Evolutionary conservation across 768 basidiomycete genomes (phyloP), one percentile per base, ranked within the genome.

Genomic region (Psilocybe cubensis): DNA sequence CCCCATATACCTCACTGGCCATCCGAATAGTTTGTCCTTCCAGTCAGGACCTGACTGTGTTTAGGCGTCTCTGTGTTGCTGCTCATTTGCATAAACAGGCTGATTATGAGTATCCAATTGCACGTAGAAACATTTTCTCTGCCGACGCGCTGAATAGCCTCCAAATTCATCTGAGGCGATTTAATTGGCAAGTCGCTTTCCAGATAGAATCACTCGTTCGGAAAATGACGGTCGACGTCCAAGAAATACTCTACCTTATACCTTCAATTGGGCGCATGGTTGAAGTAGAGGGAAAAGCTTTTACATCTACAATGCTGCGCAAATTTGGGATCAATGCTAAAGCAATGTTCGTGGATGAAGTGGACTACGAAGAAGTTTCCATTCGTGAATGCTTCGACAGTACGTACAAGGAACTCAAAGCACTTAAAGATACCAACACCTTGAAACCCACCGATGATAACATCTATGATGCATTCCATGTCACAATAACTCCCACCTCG

Each of bases 151-250:
- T 82, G 43, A 56, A 64, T 1, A 45, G 63, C 33, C 72, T 80
- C 29, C 57, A 69, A 10, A 20, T 12, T 2, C 77, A 76, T 70
- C 64, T 83, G 25, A 58, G 45, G 20, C 33, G 31, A 14, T 64
- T 84, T 12, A 67, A 76, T 8, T 87, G 81, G 82, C 59, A 61
- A 40, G 74, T 88, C n/a, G 79, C 84, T 0, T 88, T 86, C 60
- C 87, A 89, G 63, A 69, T 88, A 28, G 81, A 85, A 56, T 73
- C 77, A 0, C 63, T 82, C 14, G 49, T 78, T 18, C 71, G 71
- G 23, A 74, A 72, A 40, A 63, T 76, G 42, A 50, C 72, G 12
- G 72, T 86, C n/a, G 83, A 86, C 61, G 68, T 80, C 24, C 63
- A 59, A 25, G 87, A 89, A 63, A 70, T 88, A 25, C 69, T 84